These are phyloP conservation scores for Scheffersomyces stipitis DNA, from an alignment of 805 yeast genomes.

Conservation along the genomic window DNA sequence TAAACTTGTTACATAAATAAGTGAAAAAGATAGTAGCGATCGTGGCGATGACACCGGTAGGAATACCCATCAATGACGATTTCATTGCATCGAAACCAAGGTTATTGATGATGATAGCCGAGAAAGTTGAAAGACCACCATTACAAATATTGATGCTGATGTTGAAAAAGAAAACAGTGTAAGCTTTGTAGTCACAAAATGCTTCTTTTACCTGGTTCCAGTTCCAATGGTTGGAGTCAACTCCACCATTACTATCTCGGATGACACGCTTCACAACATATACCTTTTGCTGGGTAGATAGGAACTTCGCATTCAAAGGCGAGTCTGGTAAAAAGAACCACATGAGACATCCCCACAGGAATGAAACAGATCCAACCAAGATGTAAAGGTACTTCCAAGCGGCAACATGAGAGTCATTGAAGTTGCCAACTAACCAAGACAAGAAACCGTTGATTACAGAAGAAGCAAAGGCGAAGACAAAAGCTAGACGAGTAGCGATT, in stretches of 20 bases:
- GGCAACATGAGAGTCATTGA: no score
- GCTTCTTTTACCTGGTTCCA: conserved; percentile 20
- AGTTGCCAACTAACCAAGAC: conserved; percentile 18
- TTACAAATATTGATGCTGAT: conserved; percentile 6
- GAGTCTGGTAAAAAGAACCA: conserved; percentile 9
- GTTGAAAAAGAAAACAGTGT: conserved; percentile 4
- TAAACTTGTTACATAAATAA: conserved; percentile 2
- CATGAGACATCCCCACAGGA: conserved; percentile 6
- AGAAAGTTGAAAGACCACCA: conserved; percentile 5
- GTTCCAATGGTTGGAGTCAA: conserved; percentile 16
- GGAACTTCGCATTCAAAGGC: conserved; percentile 5
- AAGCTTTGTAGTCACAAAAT: conserved; percentile 12
- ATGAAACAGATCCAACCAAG: conserved; percentile 2
- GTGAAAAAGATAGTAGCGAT: conserved; percentile 7
- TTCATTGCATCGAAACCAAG: conserved; percentile 8
- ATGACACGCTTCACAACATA: conserved; percentile 13
- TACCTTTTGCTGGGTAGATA: conserved; percentile 10
- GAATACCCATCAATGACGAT: conserved; percentile 6
- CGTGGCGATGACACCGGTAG: conserved; percentile 8
- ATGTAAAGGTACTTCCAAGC: conserved; percentile 2
- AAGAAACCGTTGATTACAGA: conserved; percentile 23
- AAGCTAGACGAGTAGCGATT: conserved; percentile 15
- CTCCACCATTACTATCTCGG: conserved; percentile 15
- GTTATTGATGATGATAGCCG: conserved; percentile 3
- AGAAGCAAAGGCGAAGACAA: conserved; percentile 17